Conservation (phyloP, 768 basidiomycete genomes). For the Ephemerocybe angulata region DNA sequence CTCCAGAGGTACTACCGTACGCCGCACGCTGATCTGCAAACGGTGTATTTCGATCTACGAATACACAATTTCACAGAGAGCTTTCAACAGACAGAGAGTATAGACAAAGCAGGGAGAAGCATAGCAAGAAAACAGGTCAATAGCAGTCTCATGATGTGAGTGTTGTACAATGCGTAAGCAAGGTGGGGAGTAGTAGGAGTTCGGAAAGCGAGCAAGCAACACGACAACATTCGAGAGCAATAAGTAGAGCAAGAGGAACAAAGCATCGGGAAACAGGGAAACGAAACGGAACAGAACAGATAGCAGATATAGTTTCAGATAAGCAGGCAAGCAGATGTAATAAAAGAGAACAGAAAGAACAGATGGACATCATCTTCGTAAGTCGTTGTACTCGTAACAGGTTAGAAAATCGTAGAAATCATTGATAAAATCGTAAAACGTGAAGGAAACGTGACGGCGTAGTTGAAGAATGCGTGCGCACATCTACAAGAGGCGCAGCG, state of each 20-base stretch:
- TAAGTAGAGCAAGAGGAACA: background rate
- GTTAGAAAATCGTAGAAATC: background rate
- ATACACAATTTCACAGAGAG: background rate
- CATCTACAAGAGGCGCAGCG: background rate
- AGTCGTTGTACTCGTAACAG: background rate
- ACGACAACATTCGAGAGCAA: constrained; percentile 3
- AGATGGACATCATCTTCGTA: no score
- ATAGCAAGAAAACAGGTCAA: background rate
- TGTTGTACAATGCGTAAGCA: constrained; percentile 3
- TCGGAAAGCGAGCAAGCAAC: constrained; percentile 1
- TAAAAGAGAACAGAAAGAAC: background rate
- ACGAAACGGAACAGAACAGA: background rate
- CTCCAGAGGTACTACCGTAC: no score
- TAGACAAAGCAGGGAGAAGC: background rate
- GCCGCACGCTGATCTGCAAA: no score
- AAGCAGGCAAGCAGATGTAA: background rate
- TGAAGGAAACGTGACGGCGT: background rate
- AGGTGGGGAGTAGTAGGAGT: background rate
- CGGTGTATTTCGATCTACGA: constrained; percentile 1
- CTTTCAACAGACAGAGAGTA: background rate
- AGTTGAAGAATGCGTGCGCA: background rate
- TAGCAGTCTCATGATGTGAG: constrained; percentile 1
- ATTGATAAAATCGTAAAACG: background rate
- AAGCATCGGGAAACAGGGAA: background rate
- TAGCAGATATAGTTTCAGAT: background rate